Evolutionary conservation across 2,329 filamentous ascomycete genomes (phyloP), one percentile per base, ranked within the genome.

Genomic region (Madurella fahalii): DNA sequence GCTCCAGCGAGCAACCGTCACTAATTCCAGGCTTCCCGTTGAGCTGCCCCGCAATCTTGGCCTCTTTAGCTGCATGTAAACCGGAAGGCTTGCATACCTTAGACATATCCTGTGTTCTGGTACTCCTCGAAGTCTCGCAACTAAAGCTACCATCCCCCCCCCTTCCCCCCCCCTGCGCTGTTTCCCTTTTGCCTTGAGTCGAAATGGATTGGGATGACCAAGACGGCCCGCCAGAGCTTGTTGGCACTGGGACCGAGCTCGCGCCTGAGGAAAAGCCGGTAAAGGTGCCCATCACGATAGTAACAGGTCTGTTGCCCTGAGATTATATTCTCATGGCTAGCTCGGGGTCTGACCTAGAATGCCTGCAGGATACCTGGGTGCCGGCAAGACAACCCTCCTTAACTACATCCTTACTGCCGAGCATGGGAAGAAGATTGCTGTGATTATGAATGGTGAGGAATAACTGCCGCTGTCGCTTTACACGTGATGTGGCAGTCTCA

Each of bases 401-500:
- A 97, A 99, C 70, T 96, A 97, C 70, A 97, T 99, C 58, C 77
- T 99, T 50, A 95, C 88, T 30, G 91, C 92, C 54, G 86, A 93
- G 58, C 94, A 99, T 78, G 93, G 93, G 70, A 97, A 97, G 78
- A 96, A 91, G 67, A 94, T 99, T 69, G 94, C 94, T 11, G 94
- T 99, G 13, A 97, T 99, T 54, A 83, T 99, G 76, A 99, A 99
- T 71, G 91, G 90, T 76, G 59, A 43, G 57, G 16, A 73, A 9
- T 12, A 4, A 7, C 66, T 67, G 69, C 78, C 57, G 30, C 17
- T 25, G 18, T 40, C 1, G 5, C 17, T 32, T 42, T 47, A n/a
- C n/a, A n/a, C 4, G 34, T 2, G 11, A 5, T 15, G 9, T 11
- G 34, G 2, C 34, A 16, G 17, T 9, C 18, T 17, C 30, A 44